Conservation (phyloP, 148 eudicot genomes). For the Rhododendron ovatum region DNA sequence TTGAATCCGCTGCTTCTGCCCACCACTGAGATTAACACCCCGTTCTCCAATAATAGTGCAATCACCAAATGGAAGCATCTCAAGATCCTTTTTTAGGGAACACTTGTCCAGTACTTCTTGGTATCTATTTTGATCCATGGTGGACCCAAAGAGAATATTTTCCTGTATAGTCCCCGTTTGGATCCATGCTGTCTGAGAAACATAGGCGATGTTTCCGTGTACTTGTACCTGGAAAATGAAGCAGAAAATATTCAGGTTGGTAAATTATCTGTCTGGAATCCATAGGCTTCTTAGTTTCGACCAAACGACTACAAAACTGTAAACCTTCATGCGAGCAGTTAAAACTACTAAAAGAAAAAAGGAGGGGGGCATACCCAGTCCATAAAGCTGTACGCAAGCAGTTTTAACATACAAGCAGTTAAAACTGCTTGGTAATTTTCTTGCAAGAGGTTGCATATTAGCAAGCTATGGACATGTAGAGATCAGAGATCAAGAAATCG, state of each 20-base stretch:
- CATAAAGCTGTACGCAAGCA: background rate
- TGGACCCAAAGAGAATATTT: conserved; percentile 53
- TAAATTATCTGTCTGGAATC: background rate
- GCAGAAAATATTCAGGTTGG: background rate
- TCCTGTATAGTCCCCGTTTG: conserved; percentile 65
- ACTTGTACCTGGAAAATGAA: conserved; percentile 41
- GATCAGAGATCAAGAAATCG: background rate
- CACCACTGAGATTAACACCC: conserved; percentile 60
- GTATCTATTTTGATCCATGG: conserved; percentile 39
- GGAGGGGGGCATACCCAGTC: too few species aligned
- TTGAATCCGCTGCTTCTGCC: conserved; percentile 59
- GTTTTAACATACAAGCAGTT: background rate
- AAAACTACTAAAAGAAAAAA: background rate
- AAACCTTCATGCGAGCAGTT: background rate
- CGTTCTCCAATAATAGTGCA: conserved; percentile 54
- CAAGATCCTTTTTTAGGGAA: conserved; percentile 41
- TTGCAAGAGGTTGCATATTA: background rate
- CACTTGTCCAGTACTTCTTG: conserved; percentile 38
- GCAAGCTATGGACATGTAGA: background rate
- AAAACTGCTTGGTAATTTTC: background rate
- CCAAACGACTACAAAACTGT: background rate
- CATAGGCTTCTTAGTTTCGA: background rate
- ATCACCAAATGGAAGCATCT: conserved; percentile 49
- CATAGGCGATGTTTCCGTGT: conserved; percentile 52
- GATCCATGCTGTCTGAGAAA: conserved; percentile 68